Percentiles rank a stretch among this genome's conserved stretches.
phyloP scores from a whole-genome alignment of 352 stramenopile genomes.

The Globisporangium parvum region DNA sequence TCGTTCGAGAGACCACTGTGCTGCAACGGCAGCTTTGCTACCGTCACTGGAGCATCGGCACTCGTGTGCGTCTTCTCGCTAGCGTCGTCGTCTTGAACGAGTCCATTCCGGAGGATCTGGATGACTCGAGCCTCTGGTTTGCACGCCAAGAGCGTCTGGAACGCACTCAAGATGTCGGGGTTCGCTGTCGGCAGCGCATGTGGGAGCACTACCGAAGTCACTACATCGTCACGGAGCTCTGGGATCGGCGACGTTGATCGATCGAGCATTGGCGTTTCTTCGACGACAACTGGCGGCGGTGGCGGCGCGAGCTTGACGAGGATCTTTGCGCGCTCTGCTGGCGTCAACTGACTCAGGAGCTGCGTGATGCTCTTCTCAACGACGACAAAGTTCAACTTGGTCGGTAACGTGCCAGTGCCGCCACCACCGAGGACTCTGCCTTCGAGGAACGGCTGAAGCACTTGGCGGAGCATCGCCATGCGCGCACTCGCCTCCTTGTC shows the following conservation, averaged over 20 bases:
- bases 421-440: conserved; percentile 19
- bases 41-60: neutral
- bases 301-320: conserved; percentile 19
- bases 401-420: too few species aligned
- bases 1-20: conserved; percentile 1
- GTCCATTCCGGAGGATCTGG: conserved; percentile 20
- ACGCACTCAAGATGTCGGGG: conserved; percentile 23
- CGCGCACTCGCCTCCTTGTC: conserved; percentile 40
- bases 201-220: neutral
- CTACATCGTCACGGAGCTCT: conserved; percentile 13
- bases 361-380: conserved; percentile 23
- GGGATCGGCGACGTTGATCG: conserved; percentile 32
- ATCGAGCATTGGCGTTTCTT: conserved; percentile 12
- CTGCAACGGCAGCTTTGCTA: neutral
- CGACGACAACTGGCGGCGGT: neutral
- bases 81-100: neutral
- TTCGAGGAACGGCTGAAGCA: conserved; percentile 41
- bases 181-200: conserved; percentile 8
- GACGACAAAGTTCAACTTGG: conserved; percentile 14
- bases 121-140: conserved; percentile 38
- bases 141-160: conserved; percentile 29
- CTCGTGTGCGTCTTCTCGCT: neutral
- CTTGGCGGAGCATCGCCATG: conserved; percentile 41
- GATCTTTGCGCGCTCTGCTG: conserved; percentile 21
- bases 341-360: conserved; percentile 20